These are phyloP conservation scores for Stephanodiscus triporus DNA, from an alignment of 108 stramenopile genomes.

Conservation along the genomic window DNA sequence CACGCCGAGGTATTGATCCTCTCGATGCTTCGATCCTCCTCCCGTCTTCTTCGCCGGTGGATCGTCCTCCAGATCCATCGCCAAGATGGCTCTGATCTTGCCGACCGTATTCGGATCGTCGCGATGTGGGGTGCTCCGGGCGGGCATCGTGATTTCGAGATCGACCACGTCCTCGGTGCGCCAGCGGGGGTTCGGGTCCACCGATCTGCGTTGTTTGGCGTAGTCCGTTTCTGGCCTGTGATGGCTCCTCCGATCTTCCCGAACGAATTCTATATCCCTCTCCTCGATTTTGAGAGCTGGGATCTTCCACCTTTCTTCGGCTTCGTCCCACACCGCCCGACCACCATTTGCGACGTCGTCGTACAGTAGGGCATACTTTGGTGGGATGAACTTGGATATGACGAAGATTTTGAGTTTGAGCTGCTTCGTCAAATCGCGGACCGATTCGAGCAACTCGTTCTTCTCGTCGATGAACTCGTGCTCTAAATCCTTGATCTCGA, in stretches of 20 bases:
- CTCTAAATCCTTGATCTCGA: conserved; percentile 73
- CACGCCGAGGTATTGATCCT: not conserved
- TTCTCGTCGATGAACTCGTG: conserved; percentile 84
- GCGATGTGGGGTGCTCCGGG: conserved; percentile 15
- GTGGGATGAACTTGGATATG: conserved; percentile 76
- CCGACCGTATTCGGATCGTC: conserved; percentile 64
- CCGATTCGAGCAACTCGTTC: conserved; percentile 81
- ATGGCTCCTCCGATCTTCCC: conserved; percentile 51
- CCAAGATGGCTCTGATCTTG: conserved; percentile 39
- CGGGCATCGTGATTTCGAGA: conserved; percentile 69
- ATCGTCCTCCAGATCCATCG: conserved; percentile 41
- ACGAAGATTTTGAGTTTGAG: conserved; percentile 89
- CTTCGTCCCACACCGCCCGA: conserved; percentile 78
- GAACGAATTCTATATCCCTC: conserved; percentile 21
- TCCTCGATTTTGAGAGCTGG: conserved; percentile 29
- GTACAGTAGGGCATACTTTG: conserved; percentile 58
- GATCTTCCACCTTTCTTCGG: conserved; percentile 69
- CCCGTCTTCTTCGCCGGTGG: conserved; percentile 23
- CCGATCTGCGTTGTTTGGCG: conserved; percentile 66
- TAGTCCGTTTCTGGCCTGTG: conserved; percentile 82
- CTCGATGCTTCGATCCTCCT: conserved; percentile 1
- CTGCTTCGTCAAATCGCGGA: conserved; percentile 83
- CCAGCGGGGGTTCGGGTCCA: conserved; percentile 76
- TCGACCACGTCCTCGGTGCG: conserved; percentile 67
- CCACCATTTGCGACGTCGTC: conserved; percentile 69